Conservation (phyloP, 2,329 filamentous ascomycete genomes). For the Cladosporium sp. region DNA sequence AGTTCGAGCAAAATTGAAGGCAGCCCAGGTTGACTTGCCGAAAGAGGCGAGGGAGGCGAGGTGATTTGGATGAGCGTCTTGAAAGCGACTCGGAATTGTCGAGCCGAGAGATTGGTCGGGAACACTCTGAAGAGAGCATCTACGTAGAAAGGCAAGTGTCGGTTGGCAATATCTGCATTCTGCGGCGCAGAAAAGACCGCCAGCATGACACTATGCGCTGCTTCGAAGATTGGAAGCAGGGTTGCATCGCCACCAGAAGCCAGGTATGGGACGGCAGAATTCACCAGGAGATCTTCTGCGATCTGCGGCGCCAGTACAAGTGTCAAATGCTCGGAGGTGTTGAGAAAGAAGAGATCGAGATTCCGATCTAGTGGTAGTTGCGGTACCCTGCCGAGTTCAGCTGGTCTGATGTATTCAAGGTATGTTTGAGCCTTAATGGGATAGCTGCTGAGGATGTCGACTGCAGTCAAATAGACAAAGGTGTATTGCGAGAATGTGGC, state of each 20-base stretch:
- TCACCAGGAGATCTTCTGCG: constrained; percentile 69
- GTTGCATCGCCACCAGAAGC: constrained; percentile 53
- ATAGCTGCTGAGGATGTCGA: constrained; percentile 76
- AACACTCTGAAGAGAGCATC: constrained; percentile 75
- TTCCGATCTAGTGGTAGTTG: constrained; percentile 64
- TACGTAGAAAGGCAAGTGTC: constrained; percentile 77
- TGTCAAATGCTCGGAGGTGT: constrained; percentile 78
- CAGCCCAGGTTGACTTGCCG: constrained; percentile 69
- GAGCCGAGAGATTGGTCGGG: constrained; percentile 69
- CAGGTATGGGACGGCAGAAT: constrained; percentile 72
- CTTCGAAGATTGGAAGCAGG: constrained; percentile 73
- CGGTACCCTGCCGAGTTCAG: constrained; percentile 53
- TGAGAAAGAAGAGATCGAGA: constrained; percentile 85
- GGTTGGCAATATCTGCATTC: constrained; percentile 65
- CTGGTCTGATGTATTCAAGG: constrained; percentile 58
- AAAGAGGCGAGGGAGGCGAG: constrained; percentile 72
- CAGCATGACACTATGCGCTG: constrained; percentile 78
- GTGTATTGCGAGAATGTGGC: constrained; percentile 76
- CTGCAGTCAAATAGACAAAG: constrained; percentile 76
- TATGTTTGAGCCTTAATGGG: constrained; percentile 63
- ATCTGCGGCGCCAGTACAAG: constrained; percentile 61
- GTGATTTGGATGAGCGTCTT: constrained; percentile 79
- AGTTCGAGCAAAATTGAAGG: constrained; percentile 78
- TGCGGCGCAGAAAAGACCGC: constrained; percentile 76
- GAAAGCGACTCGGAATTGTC: constrained; percentile 86